Evolutionary conservation across 306 rosid genomes (phyloP), one percentile per base, ranked within the genome.

Genomic region (Cyclanthera cordifolia): DNA sequence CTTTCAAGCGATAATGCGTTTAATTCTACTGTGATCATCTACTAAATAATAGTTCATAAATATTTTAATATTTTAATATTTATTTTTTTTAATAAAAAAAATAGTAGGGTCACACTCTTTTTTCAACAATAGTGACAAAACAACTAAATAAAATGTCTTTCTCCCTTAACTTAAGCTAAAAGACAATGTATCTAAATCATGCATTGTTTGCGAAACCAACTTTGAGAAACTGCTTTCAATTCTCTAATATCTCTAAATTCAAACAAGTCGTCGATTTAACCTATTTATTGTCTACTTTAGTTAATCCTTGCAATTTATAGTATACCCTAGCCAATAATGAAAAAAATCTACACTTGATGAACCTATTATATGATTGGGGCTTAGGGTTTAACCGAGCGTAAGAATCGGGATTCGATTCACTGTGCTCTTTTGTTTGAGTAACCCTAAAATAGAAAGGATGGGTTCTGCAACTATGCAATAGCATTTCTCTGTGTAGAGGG

Each of bases 71-170:
- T n/a, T n/a, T n/a, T n/a, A n/a, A n/a, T n/a, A n/a, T n/a, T n/a
- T n/a, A n/a, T n/a, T n/a, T n/a, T n/a, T n/a, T n/a, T n/a, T n/a
- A n/a, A n/a, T n/a, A n/a, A n/a, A n/a, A n/a, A n/a, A n/a, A n/a
- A n/a, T n/a, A n/a, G n/a, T n/a, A n/a, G n/a, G n/a, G n/a, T n/a
- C n/a, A n/a, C n/a, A n/a, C n/a, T n/a, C n/a, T n/a, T n/a, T n/a
- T n/a, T n/a, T n/a, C n/a, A n/a, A n/a, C 53, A 66, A 66, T 46
- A 24, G 71, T 15, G 71, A 66, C 71, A 66, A 66, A 66, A 66
- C 53, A 66, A 54, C 71, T 66, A 24, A 46, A 66, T 23, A 66
- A 46, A 66, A 45, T 46, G 41, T 39, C 71, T 46, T 46, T 61
- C 55, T 15, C 23, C 71, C 71, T 46, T 46, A 46, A 66, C 47